Conservation (phyloP, 441 rosid species). For the Hura crepitans region DNA sequence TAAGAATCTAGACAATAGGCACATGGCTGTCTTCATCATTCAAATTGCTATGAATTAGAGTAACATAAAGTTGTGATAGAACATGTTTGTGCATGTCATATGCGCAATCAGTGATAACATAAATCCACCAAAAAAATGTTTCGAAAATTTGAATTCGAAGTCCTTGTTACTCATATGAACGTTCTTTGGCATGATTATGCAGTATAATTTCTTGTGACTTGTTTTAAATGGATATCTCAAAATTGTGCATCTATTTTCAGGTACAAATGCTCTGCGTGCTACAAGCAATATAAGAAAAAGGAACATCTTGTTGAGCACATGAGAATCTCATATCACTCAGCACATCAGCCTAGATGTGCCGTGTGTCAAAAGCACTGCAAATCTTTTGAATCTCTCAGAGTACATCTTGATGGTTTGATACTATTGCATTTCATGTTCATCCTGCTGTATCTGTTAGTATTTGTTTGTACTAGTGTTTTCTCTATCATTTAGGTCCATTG, state of each 20-base stretch:
- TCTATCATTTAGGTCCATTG: constrained; percentile 36
- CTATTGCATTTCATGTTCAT: constrained; percentile 2
- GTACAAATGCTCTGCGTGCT: constrained; percentile 65
- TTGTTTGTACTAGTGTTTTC: constrained; percentile 13
- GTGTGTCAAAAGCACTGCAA: constrained; percentile 63
- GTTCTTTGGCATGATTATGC: neutral
- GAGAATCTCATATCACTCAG: constrained; percentile 58
- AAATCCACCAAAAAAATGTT: neutral
- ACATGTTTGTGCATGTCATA: neutral
- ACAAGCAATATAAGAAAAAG: constrained; percentile 58
- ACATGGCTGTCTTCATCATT: neutral
- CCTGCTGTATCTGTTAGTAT: constrained; percentile 3
- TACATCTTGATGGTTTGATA: constrained; percentile 48
- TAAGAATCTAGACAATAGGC: neutral
- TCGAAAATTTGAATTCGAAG: neutral
- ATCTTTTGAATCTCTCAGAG: constrained; percentile 62
- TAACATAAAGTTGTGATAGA: neutral
- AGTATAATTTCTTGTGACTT: neutral
- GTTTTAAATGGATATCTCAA: neutral
- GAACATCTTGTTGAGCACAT: constrained; percentile 73
- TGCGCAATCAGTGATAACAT: neutral
- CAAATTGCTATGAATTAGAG: neutral
- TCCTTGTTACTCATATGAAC: neutral
- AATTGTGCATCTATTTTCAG: constrained; percentile 27
- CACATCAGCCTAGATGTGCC: constrained; percentile 59